Conservation (phyloP, 192 early-diverging fungal genomes). For the Dissophora ornata region DNA sequence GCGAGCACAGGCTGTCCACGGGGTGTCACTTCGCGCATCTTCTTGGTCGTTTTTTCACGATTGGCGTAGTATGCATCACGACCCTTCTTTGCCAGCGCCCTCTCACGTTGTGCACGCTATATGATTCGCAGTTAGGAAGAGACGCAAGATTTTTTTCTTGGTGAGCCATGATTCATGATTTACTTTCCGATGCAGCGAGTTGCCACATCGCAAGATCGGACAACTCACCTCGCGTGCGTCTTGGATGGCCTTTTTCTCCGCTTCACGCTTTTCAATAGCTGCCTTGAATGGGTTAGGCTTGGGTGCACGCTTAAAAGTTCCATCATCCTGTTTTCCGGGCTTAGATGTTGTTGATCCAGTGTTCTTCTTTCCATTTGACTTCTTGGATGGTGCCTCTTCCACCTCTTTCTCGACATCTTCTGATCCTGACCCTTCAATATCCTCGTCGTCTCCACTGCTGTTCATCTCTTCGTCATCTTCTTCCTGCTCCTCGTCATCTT, state of each 20-base stretch:
- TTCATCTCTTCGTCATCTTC: constrained; percentile 23
- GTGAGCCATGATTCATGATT: too few species aligned
- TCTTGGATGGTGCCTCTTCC: constrained; percentile 20
- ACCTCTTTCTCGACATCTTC: constrained; percentile 18
- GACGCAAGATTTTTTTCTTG: neutral
- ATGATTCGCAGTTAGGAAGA: too few species aligned
- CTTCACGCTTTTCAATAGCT: constrained; percentile 52
- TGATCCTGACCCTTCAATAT: constrained; percentile 23
- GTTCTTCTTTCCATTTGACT: constrained; percentile 30
- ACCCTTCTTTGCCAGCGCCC: constrained; percentile 47
- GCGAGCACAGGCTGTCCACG: constrained; percentile 43
- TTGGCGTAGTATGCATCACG: constrained; percentile 52
- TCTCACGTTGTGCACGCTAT: constrained; percentile 42
- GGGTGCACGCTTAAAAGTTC: constrained; percentile 35
- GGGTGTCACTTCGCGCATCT: constrained; percentile 40
- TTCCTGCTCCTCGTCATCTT: constrained; percentile 30
- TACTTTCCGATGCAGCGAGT: too few species aligned
- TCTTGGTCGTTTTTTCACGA: constrained; percentile 41
- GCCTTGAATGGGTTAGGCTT: constrained; percentile 54
- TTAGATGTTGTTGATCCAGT: constrained; percentile 3
- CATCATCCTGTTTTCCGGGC: constrained; percentile 45
- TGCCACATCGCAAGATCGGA: neutral
- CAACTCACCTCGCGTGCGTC: constrained; percentile 42
- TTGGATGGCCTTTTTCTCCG: constrained; percentile 53
- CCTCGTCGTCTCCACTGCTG: constrained; percentile 20